A percentile compares a stretch with the other conserved stretches of the same genome.
phyloP scores from a whole-genome alignment of 2,329 filamentous ascomycete genomes.

The Aureobasidium sp. region DNA sequence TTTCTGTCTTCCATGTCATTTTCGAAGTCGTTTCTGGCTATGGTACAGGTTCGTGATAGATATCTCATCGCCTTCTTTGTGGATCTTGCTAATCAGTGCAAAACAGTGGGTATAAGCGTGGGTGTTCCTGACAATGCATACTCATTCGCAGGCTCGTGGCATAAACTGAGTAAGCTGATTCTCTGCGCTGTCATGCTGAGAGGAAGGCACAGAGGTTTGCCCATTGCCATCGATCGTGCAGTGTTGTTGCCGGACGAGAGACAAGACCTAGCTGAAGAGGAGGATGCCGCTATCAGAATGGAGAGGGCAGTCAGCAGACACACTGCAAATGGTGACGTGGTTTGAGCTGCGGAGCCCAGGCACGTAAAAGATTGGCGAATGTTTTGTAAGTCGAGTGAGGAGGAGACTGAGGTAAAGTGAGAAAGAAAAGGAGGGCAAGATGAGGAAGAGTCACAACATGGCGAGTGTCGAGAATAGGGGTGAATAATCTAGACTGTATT shows the following conservation, averaged over 20 bases:
- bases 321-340: not conserved
- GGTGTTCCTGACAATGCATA: slow-evolving; percentile 38
- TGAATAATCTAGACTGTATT: not conserved
- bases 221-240: slow-evolving; percentile 45
- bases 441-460: not conserved
- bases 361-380: not conserved
- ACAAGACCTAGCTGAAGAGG: slow-evolving; percentile 27
- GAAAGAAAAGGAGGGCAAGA: not conserved
- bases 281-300: slow-evolving; percentile 26
- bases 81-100: not conserved
- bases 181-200: slow-evolving; percentile 48
- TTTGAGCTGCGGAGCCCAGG: not conserved
- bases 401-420: not conserved
- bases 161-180: slow-evolving; percentile 44
- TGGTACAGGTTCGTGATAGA: slow-evolving; percentile 15
- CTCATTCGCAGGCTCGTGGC: slow-evolving; percentile 41
- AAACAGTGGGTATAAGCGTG: slow-evolving; percentile 36
- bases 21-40: slow-evolving; percentile 37
- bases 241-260: slow-evolving; percentile 31
- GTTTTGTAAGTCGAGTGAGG: not conserved
- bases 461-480: not conserved
- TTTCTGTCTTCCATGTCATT: slow-evolving; percentile 37
- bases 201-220: slow-evolving; percentile 46
- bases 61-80: not conserved
- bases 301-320: slow-evolving; percentile 13